Evolutionary conservation across 2,329 filamentous ascomycete species (phyloP).

Genomic region (Lachnellula arida): DNA sequence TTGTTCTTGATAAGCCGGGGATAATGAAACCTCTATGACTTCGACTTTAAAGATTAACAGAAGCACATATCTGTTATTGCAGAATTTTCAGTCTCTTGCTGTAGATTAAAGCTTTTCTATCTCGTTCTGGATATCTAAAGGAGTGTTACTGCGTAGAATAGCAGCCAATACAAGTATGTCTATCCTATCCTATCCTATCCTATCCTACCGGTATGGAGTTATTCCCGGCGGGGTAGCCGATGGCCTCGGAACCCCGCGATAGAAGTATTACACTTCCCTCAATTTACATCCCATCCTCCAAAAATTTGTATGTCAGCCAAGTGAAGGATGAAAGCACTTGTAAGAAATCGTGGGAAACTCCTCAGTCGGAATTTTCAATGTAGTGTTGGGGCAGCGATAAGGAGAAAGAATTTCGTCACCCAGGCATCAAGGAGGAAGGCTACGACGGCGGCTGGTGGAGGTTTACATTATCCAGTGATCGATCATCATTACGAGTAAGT

Average conservation of each 20-base stretch:
- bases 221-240: neutral
- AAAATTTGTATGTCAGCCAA: neutral
- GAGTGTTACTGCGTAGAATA: no score
- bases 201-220: no score
- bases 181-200: neutral
- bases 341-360: neutral
- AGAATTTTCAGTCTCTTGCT: no score
- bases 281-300: neutral
- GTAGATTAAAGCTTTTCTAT: no score
- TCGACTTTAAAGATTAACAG: no score
- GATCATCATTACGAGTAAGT: conserved; percentile 26
- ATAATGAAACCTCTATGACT: no score
- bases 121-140: no score
- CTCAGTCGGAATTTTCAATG: neutral
- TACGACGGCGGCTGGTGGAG: conserved; percentile 5
- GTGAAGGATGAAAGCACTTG: conserved; percentile 5
- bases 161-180: neutral
- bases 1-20: no score
- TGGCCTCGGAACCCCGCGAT: conserved; percentile 3
- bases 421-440: conserved; percentile 12
- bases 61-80: no score
- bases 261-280: neutral
- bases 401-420: conserved; percentile 21
- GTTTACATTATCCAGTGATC: conserved; percentile 13
- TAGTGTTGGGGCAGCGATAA: neutral